A percentile compares a stretch with the other conserved stretches of the same genome.
phyloP scores from a whole-genome alignment of 495 filamentous ascomycete species.

The Ramalina intermedia region DNA sequence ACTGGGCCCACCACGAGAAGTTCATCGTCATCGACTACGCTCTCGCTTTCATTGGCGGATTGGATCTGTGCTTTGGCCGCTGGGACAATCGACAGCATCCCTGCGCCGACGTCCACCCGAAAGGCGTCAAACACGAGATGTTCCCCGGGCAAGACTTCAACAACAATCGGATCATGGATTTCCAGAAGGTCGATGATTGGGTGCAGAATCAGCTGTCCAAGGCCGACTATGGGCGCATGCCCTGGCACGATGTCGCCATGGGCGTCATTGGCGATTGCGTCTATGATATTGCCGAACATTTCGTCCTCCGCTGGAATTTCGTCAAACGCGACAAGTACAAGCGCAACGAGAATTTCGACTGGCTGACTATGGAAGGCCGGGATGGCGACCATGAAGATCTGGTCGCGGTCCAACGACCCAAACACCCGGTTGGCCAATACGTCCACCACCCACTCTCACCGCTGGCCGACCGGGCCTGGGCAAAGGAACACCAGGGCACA shows the following conservation, averaged over 20 bases:
- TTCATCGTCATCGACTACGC: conserved; percentile 88
- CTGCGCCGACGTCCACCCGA: conserved; percentile 76
- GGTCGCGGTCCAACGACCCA: conserved; percentile 72
- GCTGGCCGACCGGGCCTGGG: conserved; percentile 34
- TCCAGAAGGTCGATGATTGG: conserved; percentile 82
- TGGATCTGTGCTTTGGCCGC: conserved; percentile 92
- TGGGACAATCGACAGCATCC: conserved; percentile 83
- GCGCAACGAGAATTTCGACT: conserved; percentile 61
- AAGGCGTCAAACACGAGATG: conserved; percentile 64
- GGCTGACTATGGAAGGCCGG: conserved; percentile 72
- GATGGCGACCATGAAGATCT: conserved; percentile 67
- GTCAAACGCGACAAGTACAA: conserved; percentile 98
- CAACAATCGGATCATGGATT: conserved; percentile 91
- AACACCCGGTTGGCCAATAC: conserved; percentile 76
- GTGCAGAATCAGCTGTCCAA: conserved; percentile 86
- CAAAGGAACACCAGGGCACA: conserved; percentile 45
- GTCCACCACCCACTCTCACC: conserved; percentile 62
- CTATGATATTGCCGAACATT: conserved; percentile 92
- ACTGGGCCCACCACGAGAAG: conserved; percentile 98
- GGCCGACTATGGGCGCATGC: conserved; percentile 86
- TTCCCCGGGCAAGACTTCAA: conserved; percentile 97
- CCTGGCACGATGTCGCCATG: conserved; percentile 94
- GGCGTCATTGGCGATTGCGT: conserved; percentile 77
- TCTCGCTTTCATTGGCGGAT: conserved; percentile 78
- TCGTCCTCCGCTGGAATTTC: conserved; percentile 92